Evolutionary conservation across 129 eudicot species (phyloP).

Genomic region (Lonicera japonica): DNA sequence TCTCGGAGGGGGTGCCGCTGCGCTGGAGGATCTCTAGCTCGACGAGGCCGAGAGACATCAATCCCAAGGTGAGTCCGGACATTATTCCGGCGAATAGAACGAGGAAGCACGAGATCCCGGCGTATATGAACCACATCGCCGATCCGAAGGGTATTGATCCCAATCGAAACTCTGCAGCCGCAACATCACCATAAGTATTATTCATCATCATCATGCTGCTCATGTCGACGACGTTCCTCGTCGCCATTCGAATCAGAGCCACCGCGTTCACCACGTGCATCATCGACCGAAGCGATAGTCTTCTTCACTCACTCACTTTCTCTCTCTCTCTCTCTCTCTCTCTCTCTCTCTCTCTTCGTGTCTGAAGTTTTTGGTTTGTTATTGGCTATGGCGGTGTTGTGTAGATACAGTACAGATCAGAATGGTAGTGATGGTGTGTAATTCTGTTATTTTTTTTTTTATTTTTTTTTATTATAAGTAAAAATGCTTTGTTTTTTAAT

Average conservation of each 20-base stretch:
- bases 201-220: too few relatives aligned
- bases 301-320: conserved; percentile 1
- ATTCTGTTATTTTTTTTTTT: too few relatives aligned
- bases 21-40: conserved; percentile 94
- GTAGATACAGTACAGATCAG: too few relatives aligned
- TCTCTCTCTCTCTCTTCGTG: too few relatives aligned
- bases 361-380: too few relatives aligned
- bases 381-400: too few relatives aligned
- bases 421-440: too few relatives aligned
- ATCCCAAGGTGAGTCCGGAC: conserved; percentile 93
- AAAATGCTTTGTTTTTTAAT: too few relatives aligned
- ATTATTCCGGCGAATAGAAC: conserved; percentile 87
- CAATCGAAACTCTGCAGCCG: conserved; percentile 28
- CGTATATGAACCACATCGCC: conserved; percentile 61
- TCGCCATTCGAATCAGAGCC: conserved; percentile 36
- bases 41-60: conserved; percentile 93
- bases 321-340: background rate
- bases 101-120: conserved; percentile 55
- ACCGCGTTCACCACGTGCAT: conserved; percentile 47
- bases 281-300: conserved; percentile 6
- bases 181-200: too few relatives aligned
- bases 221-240: too few relatives aligned
- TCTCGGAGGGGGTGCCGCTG: conserved; percentile 73
- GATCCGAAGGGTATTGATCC: conserved; percentile 55
- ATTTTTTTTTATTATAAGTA: too few relatives aligned